A percentile compares a stretch with the other conserved stretches of the same genome.
phyloP scores from a whole-genome alignment of 768 basidiomycete genomes.

The Pisolithus orientalis region DNA sequence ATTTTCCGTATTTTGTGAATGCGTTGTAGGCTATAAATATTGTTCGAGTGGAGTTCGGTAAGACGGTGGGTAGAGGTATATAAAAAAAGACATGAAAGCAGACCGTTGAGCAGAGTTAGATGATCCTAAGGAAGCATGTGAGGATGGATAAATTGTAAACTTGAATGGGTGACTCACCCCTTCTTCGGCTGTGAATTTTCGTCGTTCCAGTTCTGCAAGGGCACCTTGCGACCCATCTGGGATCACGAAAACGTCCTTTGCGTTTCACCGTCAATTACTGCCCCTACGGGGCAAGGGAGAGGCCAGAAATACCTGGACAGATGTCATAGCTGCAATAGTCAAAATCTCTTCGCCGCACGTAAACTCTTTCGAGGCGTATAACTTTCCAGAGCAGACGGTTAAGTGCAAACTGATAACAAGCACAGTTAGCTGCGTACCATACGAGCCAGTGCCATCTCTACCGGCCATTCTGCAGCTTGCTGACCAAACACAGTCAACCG shows the following conservation, averaged over 20 bases:
- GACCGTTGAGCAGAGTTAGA: constrained; percentile 88
- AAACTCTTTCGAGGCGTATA: constrained; percentile 81
- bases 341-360: constrained; percentile 93
- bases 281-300: not conserved
- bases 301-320: constrained; percentile 58
- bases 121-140: constrained; percentile 61
- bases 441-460: constrained; percentile 89
- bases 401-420: constrained; percentile 1
- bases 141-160: not conserved
- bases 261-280: not conserved
- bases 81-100: not conserved
- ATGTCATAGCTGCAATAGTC: constrained; percentile 93
- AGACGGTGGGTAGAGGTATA: not conserved
- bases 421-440: constrained; percentile 53
- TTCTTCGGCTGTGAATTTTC: constrained; percentile 98
- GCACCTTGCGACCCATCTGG: constrained; percentile 83
- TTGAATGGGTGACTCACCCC: constrained; percentile 51
- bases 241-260: constrained; percentile 83
- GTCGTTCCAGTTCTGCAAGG: constrained; percentile 82
- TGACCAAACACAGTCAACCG: constrained; percentile 71
- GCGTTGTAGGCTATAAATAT: constrained; percentile 76
- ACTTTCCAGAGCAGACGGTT: constrained; percentile 34
- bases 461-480: constrained; percentile 88
- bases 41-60: not conserved
- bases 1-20: constrained; percentile 75